Evolutionary conservation across 768 basidiomycete species (phyloP).

Genomic region (Rhodosporidiobolus sp.): DNA sequence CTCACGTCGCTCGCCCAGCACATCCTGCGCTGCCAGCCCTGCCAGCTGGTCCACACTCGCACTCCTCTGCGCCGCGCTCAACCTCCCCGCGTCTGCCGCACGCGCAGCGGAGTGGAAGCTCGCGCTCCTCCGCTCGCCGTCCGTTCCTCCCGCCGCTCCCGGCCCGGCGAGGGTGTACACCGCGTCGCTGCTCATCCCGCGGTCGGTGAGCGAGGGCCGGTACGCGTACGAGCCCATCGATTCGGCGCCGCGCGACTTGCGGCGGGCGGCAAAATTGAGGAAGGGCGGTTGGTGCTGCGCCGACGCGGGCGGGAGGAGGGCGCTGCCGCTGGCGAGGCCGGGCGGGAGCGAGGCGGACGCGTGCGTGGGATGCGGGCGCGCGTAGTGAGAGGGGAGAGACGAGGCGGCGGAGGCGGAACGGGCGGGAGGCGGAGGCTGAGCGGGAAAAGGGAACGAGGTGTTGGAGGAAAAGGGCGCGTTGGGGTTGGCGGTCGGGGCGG

Average conservation of each 20-base stretch:
- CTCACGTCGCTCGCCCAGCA: too few species aligned
- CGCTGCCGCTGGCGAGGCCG: neutral
- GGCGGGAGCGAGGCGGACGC: constrained; percentile 3
- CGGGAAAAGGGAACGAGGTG: constrained; percentile 19
- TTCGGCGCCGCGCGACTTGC: constrained; percentile 6
- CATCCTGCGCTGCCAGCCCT: neutral
- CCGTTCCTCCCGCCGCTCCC: neutral
- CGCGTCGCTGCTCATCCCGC: constrained; percentile 14
- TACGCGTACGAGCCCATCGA: constrained; percentile 18
- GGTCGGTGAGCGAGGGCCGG: constrained; percentile 26
- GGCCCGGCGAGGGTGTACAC: neutral
- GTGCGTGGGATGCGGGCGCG: neutral
- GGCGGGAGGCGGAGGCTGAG: neutral
- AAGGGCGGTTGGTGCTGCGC: neutral
- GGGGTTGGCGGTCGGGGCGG: constrained; percentile 15
- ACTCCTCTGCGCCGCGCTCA: too few species aligned
- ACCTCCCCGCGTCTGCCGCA: neutral
- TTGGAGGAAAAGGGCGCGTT: neutral
- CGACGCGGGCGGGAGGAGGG: too few species aligned
- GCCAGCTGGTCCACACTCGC: neutral
- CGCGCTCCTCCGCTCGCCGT: neutral
- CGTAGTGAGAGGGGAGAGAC: neutral
- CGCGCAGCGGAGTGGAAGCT: neutral
- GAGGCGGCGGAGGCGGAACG: neutral
- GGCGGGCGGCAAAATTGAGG: constrained; percentile 27